Conservation (phyloP, 2,329 filamentous ascomycete genomes). For the Colletotrichum liaoningense region DNA sequence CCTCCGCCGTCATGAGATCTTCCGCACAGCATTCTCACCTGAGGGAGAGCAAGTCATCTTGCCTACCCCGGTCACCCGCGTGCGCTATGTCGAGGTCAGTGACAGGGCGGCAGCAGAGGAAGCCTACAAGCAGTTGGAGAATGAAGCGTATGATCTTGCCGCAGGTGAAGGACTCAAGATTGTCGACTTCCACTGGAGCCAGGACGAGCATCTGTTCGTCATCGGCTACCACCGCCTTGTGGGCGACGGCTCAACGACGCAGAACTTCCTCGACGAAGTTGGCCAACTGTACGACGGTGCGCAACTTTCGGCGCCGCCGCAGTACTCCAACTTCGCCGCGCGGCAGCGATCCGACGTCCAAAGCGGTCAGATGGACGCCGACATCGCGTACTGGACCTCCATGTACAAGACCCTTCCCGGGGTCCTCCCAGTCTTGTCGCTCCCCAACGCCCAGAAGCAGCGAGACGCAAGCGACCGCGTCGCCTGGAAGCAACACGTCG, state of each 20-base stretch:
- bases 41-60: not conserved
- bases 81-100: not conserved
- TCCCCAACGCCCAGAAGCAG: not conserved
- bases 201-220: not conserved
- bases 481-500: not conserved
- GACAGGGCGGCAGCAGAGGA: not conserved
- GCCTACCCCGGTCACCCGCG: not conserved
- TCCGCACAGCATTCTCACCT: slow-evolving; percentile 45
- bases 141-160: not conserved
- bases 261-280: slow-evolving; percentile 1
- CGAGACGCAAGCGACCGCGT: not conserved
- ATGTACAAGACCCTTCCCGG: not conserved
- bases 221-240: slow-evolving; percentile 15
- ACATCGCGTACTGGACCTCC: slow-evolving; percentile 1
- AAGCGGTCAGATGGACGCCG: not conserved
- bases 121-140: not conserved
- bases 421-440: not conserved
- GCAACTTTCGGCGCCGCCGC: slow-evolving; percentile 19
- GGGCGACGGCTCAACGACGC: slow-evolving; percentile 14
- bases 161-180: slow-evolving; percentile 6
- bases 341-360: slow-evolving; percentile 45
- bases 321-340: slow-evolving; percentile 49
- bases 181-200: slow-evolving; percentile 2
- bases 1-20: slow-evolving; percentile 44
- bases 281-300: slow-evolving; percentile 11